Evolutionary conservation across 2,329 filamentous ascomycete genomes (phyloP).

Genomic region (Didymella glomerata): DNA sequence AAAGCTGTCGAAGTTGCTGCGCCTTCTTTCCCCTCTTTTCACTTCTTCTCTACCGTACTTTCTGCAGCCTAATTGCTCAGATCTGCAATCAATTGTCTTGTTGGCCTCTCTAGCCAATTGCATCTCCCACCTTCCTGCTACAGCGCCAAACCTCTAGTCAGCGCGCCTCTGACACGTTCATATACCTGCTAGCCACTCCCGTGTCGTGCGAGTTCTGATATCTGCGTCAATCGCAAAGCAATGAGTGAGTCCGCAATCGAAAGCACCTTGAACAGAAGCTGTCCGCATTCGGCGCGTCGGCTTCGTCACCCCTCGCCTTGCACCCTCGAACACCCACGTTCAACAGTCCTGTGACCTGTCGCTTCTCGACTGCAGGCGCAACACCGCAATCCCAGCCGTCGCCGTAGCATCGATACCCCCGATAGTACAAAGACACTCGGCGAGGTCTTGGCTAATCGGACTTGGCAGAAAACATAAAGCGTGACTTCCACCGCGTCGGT

Average conservation of each 20-base stretch:
- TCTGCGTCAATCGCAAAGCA: slow-evolving; percentile 18
- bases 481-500: slow-evolving; percentile 44
- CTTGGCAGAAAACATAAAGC: slow-evolving; percentile 45
- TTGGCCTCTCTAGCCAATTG: slow-evolving; percentile 12
- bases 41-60: slow-evolving; percentile 2
- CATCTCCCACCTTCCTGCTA: slow-evolving; percentile 15
- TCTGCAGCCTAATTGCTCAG: slow-evolving; percentile 14
- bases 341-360: slow-evolving; percentile 6
- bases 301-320: slow-evolving; percentile 15
- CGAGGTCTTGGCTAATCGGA: slow-evolving; percentile 38
- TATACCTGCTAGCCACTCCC: slow-evolving; percentile 15
- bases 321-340: background rate
- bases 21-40: slow-evolving; percentile 16
- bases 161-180: slow-evolving; percentile 20
- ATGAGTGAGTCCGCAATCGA: slow-evolving; percentile 22
- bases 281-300: slow-evolving; percentile 17
- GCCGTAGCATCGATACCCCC: background rate
- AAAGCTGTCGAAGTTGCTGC: slow-evolving; percentile 14
- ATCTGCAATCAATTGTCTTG: slow-evolving; percentile 10
- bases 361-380: slow-evolving; percentile 11
- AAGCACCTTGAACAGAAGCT: slow-evolving; percentile 3
- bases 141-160: slow-evolving; percentile 10
- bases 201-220: background rate
- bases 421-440: slow-evolving; percentile 20
- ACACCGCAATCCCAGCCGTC: background rate